Evolutionary conservation across 2,329 filamentous ascomycete species (phyloP).

Genomic region (Stagonosporopsis rhizophila): DNA sequence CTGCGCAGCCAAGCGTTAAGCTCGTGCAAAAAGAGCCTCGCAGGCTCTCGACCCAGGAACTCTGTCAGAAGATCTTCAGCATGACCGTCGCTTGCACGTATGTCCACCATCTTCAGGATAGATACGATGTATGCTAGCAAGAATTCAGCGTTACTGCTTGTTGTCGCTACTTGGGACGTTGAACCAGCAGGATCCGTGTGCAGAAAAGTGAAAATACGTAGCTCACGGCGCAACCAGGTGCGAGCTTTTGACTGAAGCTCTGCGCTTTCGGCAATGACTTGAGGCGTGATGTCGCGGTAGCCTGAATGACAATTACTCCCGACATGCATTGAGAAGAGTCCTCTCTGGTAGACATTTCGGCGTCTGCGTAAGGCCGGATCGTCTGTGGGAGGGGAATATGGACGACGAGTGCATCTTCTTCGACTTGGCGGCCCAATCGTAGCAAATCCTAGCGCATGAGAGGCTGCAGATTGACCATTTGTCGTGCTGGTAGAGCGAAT

Average conservation of each 20-base stretch:
- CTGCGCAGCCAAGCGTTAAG: constrained; percentile 82
- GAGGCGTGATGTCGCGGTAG: constrained; percentile 76
- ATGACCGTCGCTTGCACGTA: constrained; percentile 78
- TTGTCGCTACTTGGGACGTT: constrained; percentile 29
- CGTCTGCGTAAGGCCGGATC: constrained; percentile 65
- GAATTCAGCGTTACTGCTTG: constrained; percentile 77
- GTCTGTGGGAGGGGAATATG: constrained; percentile 34
- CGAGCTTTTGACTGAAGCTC: constrained; percentile 78
- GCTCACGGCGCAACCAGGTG: constrained; percentile 81
- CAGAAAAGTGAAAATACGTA: constrained; percentile 82
- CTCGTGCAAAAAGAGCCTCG: constrained; percentile 83
- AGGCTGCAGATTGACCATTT: neutral
- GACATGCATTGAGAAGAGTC: constrained; percentile 80
- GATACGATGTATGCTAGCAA: constrained; percentile 85
- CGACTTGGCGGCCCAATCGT: constrained; percentile 28
- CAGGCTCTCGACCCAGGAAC: constrained; percentile 77
- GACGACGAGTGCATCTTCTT: constrained; percentile 24
- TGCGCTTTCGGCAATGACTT: constrained; percentile 67
- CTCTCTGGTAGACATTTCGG: constrained; percentile 73
- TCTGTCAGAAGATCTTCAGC: constrained; percentile 81
- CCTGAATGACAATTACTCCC: constrained; percentile 80
- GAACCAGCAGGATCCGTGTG: constrained; percentile 47
- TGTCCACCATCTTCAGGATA: constrained; percentile 81
- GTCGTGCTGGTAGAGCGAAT: constrained; percentile 50
- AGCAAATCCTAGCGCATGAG: constrained; percentile 19